Percentiles rank a stretch among this genome's conserved stretches.
These are phyloP conservation scores for Ambrosiella cleistominuta DNA, from an alignment of 2,329 filamentous ascomycete genomes.

Conservation along the genomic window DNA sequence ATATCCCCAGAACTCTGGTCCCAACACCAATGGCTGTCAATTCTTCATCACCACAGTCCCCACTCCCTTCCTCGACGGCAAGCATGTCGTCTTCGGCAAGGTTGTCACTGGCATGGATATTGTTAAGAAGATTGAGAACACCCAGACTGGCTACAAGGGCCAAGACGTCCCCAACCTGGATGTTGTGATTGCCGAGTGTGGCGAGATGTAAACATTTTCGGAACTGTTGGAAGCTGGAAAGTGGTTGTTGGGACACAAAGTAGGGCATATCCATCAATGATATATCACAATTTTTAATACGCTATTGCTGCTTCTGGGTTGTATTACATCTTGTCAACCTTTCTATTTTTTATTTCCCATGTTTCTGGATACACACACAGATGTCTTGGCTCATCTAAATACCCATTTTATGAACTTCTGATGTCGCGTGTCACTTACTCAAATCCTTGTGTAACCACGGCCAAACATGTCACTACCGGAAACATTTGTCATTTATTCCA, in stretches of 20 bases:
- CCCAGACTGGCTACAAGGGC: slow-evolving; percentile 55
- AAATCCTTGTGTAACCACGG: background rate
- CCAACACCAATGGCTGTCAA: slow-evolving; percentile 84
- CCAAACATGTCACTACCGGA: no score
- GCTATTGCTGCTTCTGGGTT: background rate
- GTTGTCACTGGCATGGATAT: slow-evolving; percentile 83
- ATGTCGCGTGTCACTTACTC: background rate
- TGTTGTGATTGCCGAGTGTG: slow-evolving; percentile 69
- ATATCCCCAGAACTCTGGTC: slow-evolving; percentile 58
- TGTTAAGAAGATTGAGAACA: slow-evolving; percentile 81
- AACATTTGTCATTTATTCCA: background rate
- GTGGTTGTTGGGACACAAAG: no score
- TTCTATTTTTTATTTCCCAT: background rate
- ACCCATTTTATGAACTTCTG: background rate
- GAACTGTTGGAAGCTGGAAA: background rate
- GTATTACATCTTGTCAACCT: background rate
- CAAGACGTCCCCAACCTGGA: slow-evolving; percentile 74
- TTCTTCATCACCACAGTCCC: slow-evolving; percentile 92
- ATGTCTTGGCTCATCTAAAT: no score
- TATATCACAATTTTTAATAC: background rate
- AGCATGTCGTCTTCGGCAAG: slow-evolving; percentile 90
- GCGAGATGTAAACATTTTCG: slow-evolving; percentile 57
- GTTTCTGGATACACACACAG: background rate
- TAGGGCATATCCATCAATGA: no score
- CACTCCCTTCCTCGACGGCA: slow-evolving; percentile 75